phyloP scores from a whole-genome alignment of 2,329 filamentous ascomycete genomes.

The Microdochium paspali region DNA sequence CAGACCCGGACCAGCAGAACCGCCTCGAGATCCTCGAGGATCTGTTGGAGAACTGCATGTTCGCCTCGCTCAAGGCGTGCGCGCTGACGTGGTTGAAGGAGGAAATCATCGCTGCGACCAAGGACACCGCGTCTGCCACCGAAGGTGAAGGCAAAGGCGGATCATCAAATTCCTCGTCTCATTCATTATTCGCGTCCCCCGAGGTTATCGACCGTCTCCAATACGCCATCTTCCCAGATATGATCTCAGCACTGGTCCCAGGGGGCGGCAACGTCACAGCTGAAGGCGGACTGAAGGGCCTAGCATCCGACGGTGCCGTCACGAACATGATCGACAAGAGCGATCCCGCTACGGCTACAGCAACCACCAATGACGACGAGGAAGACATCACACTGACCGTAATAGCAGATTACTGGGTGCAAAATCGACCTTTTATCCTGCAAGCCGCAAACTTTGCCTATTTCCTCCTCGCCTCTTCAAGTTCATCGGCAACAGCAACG shows the following conservation, averaged over 20 bases:
- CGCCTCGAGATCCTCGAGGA: constrained; percentile 54
- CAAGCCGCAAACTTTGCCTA: constrained; percentile 53
- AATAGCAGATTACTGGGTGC: constrained; percentile 40
- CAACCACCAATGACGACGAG: constrained; percentile 14
- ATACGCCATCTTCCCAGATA: constrained; percentile 50
- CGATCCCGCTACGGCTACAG: background rate
- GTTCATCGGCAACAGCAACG: background rate
- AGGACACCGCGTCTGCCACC: too few species aligned
- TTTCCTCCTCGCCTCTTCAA: constrained; percentile 39
- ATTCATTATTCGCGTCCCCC: constrained; percentile 35
- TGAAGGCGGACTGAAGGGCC: background rate
- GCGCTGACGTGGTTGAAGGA: constrained; percentile 56
- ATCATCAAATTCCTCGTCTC: constrained; percentile 8
- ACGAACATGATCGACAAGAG: background rate
- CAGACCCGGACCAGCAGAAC: constrained; percentile 48
- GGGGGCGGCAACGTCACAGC: background rate
- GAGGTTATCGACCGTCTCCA: constrained; percentile 51
- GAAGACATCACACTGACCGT: constrained; percentile 28
- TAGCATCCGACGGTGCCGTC: background rate
- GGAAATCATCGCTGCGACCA: constrained; percentile 41
- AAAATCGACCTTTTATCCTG: constrained; percentile 44
- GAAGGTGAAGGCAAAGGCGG: constrained; percentile 10
- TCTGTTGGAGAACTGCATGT: constrained; percentile 56
- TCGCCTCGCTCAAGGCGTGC: constrained; percentile 51
- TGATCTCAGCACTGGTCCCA: constrained; percentile 20